Evolutionary conservation across 192 early-diverging fungal species (phyloP), one percentile per base, ranked within the genome.

Genomic region (Linnemannia exigua): DNA sequence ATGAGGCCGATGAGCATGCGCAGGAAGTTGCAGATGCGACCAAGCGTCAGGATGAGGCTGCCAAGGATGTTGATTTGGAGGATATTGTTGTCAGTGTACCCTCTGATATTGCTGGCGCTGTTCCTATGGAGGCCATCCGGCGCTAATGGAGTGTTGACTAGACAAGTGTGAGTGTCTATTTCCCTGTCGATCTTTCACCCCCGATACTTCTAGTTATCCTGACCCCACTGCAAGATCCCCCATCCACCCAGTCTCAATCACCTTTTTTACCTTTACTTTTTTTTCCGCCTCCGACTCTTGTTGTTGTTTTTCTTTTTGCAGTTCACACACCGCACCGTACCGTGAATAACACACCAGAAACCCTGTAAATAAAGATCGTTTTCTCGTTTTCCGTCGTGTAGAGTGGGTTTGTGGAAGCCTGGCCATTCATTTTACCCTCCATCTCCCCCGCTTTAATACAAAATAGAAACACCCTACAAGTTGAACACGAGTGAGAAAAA

Each of bases 11-110:
- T n/a, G 84, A 86, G 19, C 48, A 80, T 52, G 84, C 84, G 19
- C 50, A 86, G 70, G 78, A 47, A 37, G 78, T 80, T 9, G 84
- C 84, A 33, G 44, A 50, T 14, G 74, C 61, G 51, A 80, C 77
- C 25, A 86, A 86, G 79, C 52, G 70, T 11, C 17, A 41, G 17
- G 84, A 86, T 38, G 84, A 86, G 50, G 84, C 76, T 44, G 63
- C 78, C 33, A 67, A 70, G 9, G 84, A 86, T 31, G 84, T 86
- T 1, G 84, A 80, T 17, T 31, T 86, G 36, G 77, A 86, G 61
- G 84, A 86, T 31, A 86, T 86, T 73, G 84, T 86, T 22, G 84
- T 86, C 9, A 79, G 77, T 35, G 83, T 72, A n/a, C 83, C 83
- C 17, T 70, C 63, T 8, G 83, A 76, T 36, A 11, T 41, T 31